These are phyloP conservation scores for Clonostachys solani DNA, from an alignment of 2,329 filamentous ascomycete species.

Conservation along the genomic window DNA sequence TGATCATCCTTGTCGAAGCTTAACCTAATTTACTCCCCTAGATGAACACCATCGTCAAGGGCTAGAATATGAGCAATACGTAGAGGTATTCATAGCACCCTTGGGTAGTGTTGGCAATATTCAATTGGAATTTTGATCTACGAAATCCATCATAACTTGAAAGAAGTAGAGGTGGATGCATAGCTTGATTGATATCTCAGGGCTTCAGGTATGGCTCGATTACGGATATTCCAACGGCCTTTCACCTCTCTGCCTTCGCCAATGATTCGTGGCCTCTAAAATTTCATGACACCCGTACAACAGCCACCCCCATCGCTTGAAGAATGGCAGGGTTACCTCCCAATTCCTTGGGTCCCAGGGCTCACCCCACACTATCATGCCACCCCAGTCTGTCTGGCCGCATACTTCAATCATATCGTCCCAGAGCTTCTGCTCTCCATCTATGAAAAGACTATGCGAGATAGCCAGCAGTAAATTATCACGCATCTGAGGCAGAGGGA, in stretches of 20 bases:
- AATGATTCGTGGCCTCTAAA: slow-evolving; percentile 24
- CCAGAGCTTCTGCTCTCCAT: slow-evolving; percentile 13
- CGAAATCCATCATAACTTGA: no score
- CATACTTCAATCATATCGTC: slow-evolving; percentile 2
- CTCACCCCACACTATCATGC: slow-evolving; percentile 41
- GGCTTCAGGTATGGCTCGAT: no score
- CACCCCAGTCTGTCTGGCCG: slow-evolving; percentile 2
- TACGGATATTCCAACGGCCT: not conserved
- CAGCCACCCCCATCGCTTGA: slow-evolving; percentile 35
- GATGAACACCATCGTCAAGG: no score
- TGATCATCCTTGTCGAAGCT: no score
- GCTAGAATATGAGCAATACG: no score
- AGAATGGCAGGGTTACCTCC: slow-evolving; percentile 38
- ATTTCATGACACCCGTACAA: slow-evolving; percentile 26
- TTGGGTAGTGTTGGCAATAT: no score
- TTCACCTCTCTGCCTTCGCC: slow-evolving; percentile 11
- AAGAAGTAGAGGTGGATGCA: no score
- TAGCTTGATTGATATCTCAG: no score
- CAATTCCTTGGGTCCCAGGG: slow-evolving; percentile 36
- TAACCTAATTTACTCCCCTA: no score
- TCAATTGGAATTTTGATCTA: no score
- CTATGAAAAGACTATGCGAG: not conserved
- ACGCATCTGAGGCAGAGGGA: slow-evolving; percentile 24
- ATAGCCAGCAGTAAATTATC: slow-evolving; percentile 19
- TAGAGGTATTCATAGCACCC: no score